These are phyloP conservation scores for Brassica juncea DNA, from an alignment of 345 rosid genomes.

Conservation along the genomic window DNA sequence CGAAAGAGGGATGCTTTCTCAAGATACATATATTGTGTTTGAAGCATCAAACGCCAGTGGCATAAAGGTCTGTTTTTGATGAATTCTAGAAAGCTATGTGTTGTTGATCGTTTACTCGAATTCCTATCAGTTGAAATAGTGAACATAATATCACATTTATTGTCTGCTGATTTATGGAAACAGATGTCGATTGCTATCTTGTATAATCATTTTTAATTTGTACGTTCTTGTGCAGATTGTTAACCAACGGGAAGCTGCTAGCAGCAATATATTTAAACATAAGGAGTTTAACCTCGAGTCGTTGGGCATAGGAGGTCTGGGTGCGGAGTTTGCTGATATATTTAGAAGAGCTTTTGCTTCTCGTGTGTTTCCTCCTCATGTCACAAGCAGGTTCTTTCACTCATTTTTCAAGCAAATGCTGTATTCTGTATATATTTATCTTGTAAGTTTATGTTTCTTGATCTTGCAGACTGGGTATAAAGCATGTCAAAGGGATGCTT, in stretches of 20 bases:
- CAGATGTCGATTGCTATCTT: constrained; percentile 6
- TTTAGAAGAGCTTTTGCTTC: constrained; percentile 99
- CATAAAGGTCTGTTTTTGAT: constrained; percentile 67
- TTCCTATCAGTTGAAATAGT: background rate
- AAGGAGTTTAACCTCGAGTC: constrained; percentile 96
- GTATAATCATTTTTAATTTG: constrained; percentile 13
- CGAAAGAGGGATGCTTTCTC: constrained; percentile 85
- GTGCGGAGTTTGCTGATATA: constrained; percentile 99
- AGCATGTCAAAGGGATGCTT: constrained; percentile 98
- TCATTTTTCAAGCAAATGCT: constrained; percentile 27
- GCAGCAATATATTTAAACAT: constrained; percentile 88
- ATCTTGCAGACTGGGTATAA: constrained; percentile 85
- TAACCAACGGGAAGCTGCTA: constrained; percentile 98
- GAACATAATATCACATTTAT: background rate
- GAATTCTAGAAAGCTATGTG: background rate
- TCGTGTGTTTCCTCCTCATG: constrained; percentile 97
- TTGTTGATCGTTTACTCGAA: constrained; percentile 5
- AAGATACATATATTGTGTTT: constrained; percentile 79
- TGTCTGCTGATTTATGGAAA: constrained; percentile 1
- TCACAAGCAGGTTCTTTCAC: constrained; percentile 72
- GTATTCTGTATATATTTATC: constrained; percentile 11
- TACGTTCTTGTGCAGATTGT: constrained; percentile 60
- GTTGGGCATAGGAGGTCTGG: constrained; percentile 94
- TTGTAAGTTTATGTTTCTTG: constrained; percentile 34
- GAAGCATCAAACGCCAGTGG: constrained; percentile 88